Evolutionary conservation across 75 land plant genomes (phyloP).

Genomic region (Pinus taeda): DNA sequence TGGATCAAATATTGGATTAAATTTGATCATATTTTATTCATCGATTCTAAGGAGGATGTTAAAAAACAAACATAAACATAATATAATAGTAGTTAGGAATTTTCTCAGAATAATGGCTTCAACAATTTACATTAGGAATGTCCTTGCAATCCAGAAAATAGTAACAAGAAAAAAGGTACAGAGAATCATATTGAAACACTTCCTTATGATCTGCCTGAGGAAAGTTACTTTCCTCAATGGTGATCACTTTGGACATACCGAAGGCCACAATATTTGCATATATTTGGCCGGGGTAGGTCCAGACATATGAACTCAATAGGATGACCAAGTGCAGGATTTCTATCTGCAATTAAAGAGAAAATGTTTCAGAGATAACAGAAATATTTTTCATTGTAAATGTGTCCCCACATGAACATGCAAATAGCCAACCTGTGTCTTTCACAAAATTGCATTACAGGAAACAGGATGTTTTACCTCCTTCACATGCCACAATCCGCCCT

Average conservation of each 20-base stretch:
- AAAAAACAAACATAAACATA: too few species aligned
- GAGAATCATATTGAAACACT: too few species aligned
- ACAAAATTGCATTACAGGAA: not conserved
- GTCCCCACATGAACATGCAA: not conserved
- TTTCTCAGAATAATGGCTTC: too few species aligned
- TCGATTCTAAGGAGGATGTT: too few species aligned
- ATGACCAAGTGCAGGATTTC: slow-evolving; percentile 83
- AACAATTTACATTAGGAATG: too few species aligned
- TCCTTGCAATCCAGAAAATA: too few species aligned
- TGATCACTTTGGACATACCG: slow-evolving; percentile 85
- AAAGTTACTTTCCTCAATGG: slow-evolving; percentile 32
- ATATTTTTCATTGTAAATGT: not conserved
- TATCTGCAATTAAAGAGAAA: slow-evolving; percentile 43
- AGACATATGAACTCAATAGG: slow-evolving; percentile 94
- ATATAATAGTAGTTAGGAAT: too few species aligned
- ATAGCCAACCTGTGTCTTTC: not conserved
- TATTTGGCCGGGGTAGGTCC: slow-evolving; percentile 56
- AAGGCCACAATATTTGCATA: slow-evolving; percentile 96
- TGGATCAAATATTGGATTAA: too few species aligned
- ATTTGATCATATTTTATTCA: too few species aligned
- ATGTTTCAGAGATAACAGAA: not conserved
- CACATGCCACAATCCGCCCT: slow-evolving; percentile 90
- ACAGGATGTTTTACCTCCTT: slow-evolving; percentile 64
- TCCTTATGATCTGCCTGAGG: not conserved
- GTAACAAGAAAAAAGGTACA: too few species aligned